phyloP scores from a whole-genome alignment of 345 rosid species.

The Syzygium jambos region DNA sequence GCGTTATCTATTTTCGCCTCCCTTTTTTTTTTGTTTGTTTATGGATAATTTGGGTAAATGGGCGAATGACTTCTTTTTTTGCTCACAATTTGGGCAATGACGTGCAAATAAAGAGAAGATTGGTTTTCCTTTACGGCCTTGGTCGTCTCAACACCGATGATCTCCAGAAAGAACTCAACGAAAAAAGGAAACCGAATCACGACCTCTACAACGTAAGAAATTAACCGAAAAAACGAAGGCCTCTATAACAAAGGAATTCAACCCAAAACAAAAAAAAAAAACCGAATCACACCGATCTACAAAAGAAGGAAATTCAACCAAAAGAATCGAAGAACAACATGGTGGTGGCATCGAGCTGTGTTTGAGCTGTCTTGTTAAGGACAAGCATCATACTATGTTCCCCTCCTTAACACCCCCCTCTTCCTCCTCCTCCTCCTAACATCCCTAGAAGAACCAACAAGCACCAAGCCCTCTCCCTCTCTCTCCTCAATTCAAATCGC shows the following conservation, averaged over 20 bases:
- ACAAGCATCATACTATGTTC: slow-evolving; percentile 9
- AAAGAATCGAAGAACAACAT: not conserved
- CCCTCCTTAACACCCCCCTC: not conserved
- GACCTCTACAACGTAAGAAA: not conserved
- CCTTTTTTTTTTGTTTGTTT: accelerated
- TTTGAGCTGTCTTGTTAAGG: slow-evolving; percentile 50
- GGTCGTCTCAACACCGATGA: not conserved
- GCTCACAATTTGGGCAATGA: not conserved
- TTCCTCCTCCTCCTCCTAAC: not conserved
- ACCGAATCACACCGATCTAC: not conserved
- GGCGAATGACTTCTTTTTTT: not conserved
- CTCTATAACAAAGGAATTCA: not conserved
- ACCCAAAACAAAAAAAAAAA: not conserved
- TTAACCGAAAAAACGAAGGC: not conserved
- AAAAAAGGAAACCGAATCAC: not conserved
- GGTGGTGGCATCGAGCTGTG: slow-evolving; percentile 60
- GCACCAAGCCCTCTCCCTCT: not conserved
- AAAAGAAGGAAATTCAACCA: not conserved
- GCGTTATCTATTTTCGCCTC: not conserved
- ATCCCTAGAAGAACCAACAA: not conserved
- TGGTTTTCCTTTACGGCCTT: too few relatives aligned
- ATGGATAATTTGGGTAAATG: not conserved
- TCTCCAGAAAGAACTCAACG: not conserved
- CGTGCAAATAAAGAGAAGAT: not conserved
- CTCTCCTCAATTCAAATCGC: not conserved